These are phyloP conservation scores for Stevia rebaudiana DNA, from an alignment of 140 eudicot species.

Conservation along the genomic window DNA sequence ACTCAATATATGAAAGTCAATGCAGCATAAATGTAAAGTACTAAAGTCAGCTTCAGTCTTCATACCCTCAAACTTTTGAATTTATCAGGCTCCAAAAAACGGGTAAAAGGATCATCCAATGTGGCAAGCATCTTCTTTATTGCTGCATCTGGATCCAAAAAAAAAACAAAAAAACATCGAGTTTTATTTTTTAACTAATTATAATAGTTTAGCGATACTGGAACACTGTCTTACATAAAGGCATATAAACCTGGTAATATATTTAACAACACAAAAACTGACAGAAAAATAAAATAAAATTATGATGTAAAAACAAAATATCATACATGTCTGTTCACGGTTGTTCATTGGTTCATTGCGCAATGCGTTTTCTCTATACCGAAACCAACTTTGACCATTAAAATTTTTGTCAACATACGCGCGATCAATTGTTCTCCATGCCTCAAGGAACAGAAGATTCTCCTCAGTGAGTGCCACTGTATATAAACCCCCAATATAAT, in stretches of 20 bases:
- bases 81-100: slow-evolving; percentile 88
- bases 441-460: slow-evolving; percentile 88
- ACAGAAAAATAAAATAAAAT: background rate
- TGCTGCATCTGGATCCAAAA: slow-evolving; percentile 57
- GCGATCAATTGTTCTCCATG: slow-evolving; percentile 94
- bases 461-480: slow-evolving; percentile 88
- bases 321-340: slow-evolving; percentile 85
- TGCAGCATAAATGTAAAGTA: background rate
- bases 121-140: slow-evolving; percentile 92
- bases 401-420: slow-evolving; percentile 92
- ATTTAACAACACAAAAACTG: background rate
- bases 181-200: slow-evolving; percentile 15
- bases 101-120: slow-evolving; percentile 91
- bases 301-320: background rate
- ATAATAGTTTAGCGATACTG: background rate
- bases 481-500: background rate
- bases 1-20: background rate
- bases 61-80: slow-evolving; percentile 92
- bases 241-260: background rate
- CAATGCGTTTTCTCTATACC: slow-evolving; percentile 91
- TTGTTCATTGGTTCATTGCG: slow-evolving; percentile 94
- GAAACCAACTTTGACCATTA: slow-evolving; percentile 98
- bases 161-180: slow-evolving; percentile 9
- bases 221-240: background rate
- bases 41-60: slow-evolving; percentile 21